phyloP scores from a whole-genome alignment of 2,329 filamentous ascomycete genomes.

The Trichoderma sp. region DNA sequence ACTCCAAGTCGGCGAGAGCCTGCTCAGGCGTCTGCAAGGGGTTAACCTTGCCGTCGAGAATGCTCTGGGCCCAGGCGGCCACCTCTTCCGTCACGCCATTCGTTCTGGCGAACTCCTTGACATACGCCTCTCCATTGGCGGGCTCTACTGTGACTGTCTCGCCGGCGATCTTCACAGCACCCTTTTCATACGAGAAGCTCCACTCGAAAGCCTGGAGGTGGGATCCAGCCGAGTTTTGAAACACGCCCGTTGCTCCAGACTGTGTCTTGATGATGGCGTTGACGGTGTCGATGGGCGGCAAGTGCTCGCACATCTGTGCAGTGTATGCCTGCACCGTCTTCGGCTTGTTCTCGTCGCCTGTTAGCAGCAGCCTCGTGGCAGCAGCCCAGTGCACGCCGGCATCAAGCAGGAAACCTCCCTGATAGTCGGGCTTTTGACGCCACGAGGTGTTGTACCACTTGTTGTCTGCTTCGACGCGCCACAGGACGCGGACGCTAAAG shows the following conservation, averaged over 20 bases:
- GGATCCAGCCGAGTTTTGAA: conserved; percentile 60
- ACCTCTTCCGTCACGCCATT: conserved; percentile 62
- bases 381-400: conserved; percentile 74
- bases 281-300: conserved; percentile 68
- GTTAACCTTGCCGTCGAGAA: conserved; percentile 51
- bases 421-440: conserved; percentile 69
- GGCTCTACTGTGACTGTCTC: conserved; percentile 45
- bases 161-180: conserved; percentile 51
- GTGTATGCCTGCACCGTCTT: conserved; percentile 57
- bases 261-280: conserved; percentile 58
- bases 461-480: conserved; percentile 38
- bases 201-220: conserved; percentile 56
- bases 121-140: conserved; percentile 35
- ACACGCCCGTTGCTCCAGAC: conserved; percentile 57
- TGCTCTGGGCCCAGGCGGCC: conserved; percentile 58
- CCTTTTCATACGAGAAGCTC: conserved; percentile 58
- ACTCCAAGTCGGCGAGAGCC: conserved; percentile 61
- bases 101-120: conserved; percentile 50
- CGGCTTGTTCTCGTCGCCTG: conserved; percentile 42
- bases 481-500: conserved; percentile 48
- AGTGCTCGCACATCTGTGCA: conserved; percentile 52
- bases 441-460: conserved; percentile 57
- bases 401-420: conserved; percentile 77
- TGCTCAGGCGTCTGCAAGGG: conserved; percentile 56
- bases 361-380: conserved; percentile 59